Percentiles rank a stretch among this genome's conserved stretches.
Conservation (phyloP, 2,329 filamentous ascomycete genomes). For the Westerdykella aurantiaca region DNA sequence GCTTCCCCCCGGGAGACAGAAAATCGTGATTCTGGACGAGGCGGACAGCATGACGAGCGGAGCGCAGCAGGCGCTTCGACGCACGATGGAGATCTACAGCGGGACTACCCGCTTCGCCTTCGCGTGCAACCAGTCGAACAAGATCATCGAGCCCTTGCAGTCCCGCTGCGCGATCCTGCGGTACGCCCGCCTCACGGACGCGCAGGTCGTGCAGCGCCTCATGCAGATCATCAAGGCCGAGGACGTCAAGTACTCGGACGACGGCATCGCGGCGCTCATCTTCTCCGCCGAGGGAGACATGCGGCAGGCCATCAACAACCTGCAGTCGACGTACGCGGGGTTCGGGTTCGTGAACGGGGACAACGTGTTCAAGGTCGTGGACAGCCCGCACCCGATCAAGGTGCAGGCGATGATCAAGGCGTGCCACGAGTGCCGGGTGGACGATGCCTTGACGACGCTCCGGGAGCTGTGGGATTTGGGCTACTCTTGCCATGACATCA, state of each 20-base stretch:
- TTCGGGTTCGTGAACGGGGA: constrained; percentile 97
- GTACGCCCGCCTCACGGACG: constrained; percentile 87
- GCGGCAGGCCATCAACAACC: constrained; percentile 97
- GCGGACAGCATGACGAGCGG: constrained; percentile 95
- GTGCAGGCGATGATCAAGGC: constrained; percentile 98
- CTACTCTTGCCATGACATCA: constrained; percentile 98
- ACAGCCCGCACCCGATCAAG: constrained; percentile 95
- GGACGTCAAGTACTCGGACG: constrained; percentile 82
- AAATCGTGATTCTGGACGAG: constrained; percentile 95
- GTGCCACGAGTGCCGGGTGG: constrained; percentile 87
- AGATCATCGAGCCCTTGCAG: constrained; percentile 98
- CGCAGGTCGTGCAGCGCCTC: constrained; percentile 83
- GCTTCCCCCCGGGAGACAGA: constrained; percentile 81
- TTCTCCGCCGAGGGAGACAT: constrained; percentile 98
- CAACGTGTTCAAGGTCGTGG: constrained; percentile 96
- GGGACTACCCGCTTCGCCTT: constrained; percentile 96
- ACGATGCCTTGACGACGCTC: constrained; percentile 76
- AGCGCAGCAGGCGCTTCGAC: constrained; percentile 86
- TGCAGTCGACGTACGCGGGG: constrained; percentile 87
- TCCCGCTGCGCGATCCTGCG: constrained; percentile 93
- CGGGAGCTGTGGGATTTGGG: constrained; percentile 91
- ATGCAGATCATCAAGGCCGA: constrained; percentile 92
- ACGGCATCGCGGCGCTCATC: constrained; percentile 89
- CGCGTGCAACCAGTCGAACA: constrained; percentile 97
- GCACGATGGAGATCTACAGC: constrained; percentile 99